Percentiles rank a stretch among this genome's conserved stretches.
These are phyloP conservation scores for Diplodia scrobiculata DNA, from an alignment of 2,329 filamentous ascomycete species.

Conservation along the genomic window DNA sequence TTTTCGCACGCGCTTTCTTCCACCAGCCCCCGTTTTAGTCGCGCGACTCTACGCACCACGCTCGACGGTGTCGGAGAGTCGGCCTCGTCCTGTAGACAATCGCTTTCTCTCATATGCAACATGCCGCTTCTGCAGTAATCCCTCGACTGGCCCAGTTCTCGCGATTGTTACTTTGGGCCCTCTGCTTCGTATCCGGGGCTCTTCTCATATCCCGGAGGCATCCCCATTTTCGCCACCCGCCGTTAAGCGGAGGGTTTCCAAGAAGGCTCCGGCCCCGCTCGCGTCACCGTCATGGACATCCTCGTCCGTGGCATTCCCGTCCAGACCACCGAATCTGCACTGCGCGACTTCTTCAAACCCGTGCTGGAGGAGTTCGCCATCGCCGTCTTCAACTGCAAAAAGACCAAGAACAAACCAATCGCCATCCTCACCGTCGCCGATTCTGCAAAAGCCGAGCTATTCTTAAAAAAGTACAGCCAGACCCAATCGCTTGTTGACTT, in stretches of 20 bases:
- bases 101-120: not conserved
- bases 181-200: too few relatives aligned
- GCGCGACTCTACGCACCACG: not conserved
- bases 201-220: not conserved
- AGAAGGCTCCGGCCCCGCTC: not conserved
- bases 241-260: not conserved
- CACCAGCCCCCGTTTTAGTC: not conserved
- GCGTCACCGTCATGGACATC: slow-evolving; percentile 49
- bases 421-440: slow-evolving; percentile 54
- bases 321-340: slow-evolving; percentile 47
- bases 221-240: too few relatives aligned
- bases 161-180: not conserved
- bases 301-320: slow-evolving; percentile 49
- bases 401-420: slow-evolving; percentile 45
- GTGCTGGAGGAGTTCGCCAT: slow-evolving; percentile 47
- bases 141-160: not conserved
- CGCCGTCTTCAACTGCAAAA: slow-evolving; percentile 49
- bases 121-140: not conserved
- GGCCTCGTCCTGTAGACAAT: not conserved
- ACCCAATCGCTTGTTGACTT: slow-evolving; percentile 31
- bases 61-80: not conserved
- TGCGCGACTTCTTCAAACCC: slow-evolving; percentile 47
- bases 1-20: not conserved
- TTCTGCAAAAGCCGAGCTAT: slow-evolving; percentile 45
- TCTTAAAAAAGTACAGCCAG: slow-evolving; percentile 46